phyloP scores from a whole-genome alignment of 768 basidiomycete species.

The Lactifluus echinatus region DNA sequence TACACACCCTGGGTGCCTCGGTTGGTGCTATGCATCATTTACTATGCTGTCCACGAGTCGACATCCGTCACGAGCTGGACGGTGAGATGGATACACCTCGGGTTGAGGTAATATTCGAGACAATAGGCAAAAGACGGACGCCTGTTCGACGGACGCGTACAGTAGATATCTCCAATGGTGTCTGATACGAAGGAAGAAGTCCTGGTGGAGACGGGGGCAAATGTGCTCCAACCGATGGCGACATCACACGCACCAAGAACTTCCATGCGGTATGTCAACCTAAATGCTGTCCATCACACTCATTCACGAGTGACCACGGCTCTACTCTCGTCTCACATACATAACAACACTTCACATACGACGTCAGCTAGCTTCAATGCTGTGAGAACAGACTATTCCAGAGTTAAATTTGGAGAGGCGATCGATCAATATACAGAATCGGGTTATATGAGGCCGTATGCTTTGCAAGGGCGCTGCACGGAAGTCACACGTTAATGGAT shows the following conservation, averaged over 20 bases:
- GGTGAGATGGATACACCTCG: not conserved
- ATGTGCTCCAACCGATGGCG: no score
- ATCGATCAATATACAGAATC: no score
- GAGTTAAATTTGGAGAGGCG: not conserved
- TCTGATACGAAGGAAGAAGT: not conserved
- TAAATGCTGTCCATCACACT: not conserved
- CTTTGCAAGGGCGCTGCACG: no score
- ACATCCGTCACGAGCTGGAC: not conserved
- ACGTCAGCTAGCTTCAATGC: not conserved
- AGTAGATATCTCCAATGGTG: not conserved
- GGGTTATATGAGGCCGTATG: not conserved
- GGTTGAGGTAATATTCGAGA: not conserved
- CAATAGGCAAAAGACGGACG: not conserved
- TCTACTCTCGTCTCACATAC: not conserved
- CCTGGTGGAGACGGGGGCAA: no score
- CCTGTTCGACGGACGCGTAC: not conserved
- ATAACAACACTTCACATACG: not conserved
- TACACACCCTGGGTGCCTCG: not conserved
- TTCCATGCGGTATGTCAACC: no score
- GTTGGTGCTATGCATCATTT: not conserved
- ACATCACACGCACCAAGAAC: no score
- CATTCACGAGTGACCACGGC: no score
- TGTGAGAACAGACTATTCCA: not conserved
- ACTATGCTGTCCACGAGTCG: not conserved
- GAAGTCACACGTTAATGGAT: not conserved